Evolutionary conservation across 2,329 filamentous ascomycete species (phyloP), one percentile per base, ranked within the genome.

Genomic region (Fusarium marasasianum): DNA sequence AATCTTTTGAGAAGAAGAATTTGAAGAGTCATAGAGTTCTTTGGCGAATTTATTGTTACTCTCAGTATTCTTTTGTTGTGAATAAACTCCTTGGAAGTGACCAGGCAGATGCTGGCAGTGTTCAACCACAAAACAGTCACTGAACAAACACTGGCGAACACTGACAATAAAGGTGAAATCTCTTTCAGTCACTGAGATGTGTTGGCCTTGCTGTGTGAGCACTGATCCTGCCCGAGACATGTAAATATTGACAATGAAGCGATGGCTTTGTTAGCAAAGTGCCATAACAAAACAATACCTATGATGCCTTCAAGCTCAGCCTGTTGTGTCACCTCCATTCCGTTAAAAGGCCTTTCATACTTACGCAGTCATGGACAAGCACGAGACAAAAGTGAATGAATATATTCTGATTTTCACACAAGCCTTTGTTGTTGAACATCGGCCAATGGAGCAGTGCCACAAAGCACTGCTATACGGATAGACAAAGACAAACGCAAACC

Each of bases 401-500:
- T 55, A 43, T 33, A 15, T 59, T 38, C 37, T 58, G 24, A 37
- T 26, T 53, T 48, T 40, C 37, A 51, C 15, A 29, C 55, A 56
- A 26, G 35, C 59, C 50, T 72, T 59, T 74, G 60, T 59, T 74
- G 51, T 63, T 67, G 40, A 55, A 60, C 53, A 47, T 55, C 38
- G 43, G 31, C 53, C 45, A 66, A 60, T 71, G 68, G 66, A 59
- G 59, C 51, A 47, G 48, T 56, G 47, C 43, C 33, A 31, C 60
- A 66, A 54, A 41, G 56, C 50, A 61, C 50, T 53, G 24, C 37
- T 61, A 41, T 63, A n/a, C n/a, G n/a, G n/a, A n/a, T n/a, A 44
- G 31, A 61, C 56, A 69, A 66, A 69, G 72, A 45, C 43, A 55
- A 74, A 61, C 51, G 51, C 64, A 76, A 75, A 53, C 51, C 64